phyloP scores from a whole-genome alignment of 495 filamentous ascomycete species.

The Penicillium soppii region DNA sequence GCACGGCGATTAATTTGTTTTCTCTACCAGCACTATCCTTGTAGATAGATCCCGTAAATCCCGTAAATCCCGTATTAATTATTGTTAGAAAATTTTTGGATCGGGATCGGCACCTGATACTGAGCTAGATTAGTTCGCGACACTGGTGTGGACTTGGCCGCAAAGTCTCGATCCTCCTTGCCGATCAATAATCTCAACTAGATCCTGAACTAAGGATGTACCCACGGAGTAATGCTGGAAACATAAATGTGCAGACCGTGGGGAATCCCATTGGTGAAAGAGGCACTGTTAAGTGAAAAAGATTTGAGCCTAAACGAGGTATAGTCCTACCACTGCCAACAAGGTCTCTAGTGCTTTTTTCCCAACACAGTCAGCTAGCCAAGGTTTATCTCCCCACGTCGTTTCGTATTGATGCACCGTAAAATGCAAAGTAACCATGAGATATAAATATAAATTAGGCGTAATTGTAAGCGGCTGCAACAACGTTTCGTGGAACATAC shows the following conservation, averaged over 20 bases:
- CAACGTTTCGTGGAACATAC: conserved; percentile 2
- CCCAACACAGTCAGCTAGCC: conserved; percentile 4
- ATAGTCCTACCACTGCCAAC: not conserved
- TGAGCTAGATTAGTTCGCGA: not conserved
- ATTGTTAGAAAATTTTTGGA: too few relatives aligned
- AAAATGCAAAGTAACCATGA: not conserved
- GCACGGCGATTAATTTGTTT: conserved; percentile 1
- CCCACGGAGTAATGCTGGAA: too few relatives aligned
- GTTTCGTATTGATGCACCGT: not conserved
- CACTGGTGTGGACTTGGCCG: not conserved
- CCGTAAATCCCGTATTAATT: too few relatives aligned
- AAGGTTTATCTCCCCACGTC: conserved; percentile 1
- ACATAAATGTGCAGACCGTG: too few relatives aligned
- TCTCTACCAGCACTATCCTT: not conserved
- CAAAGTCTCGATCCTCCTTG: not conserved
- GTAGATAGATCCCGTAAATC: not conserved
- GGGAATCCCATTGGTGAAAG: too few relatives aligned
- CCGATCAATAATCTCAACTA: not conserved
- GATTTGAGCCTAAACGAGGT: not conserved
- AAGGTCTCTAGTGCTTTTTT: not conserved
- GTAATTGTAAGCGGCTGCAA: not conserved
- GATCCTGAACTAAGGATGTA: not conserved
- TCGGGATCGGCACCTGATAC: not conserved
- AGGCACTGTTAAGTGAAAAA: not conserved
- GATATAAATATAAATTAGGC: not conserved